phyloP scores from a whole-genome alignment of 2,329 filamentous ascomycete species.

The Penicillium paneum region DNA sequence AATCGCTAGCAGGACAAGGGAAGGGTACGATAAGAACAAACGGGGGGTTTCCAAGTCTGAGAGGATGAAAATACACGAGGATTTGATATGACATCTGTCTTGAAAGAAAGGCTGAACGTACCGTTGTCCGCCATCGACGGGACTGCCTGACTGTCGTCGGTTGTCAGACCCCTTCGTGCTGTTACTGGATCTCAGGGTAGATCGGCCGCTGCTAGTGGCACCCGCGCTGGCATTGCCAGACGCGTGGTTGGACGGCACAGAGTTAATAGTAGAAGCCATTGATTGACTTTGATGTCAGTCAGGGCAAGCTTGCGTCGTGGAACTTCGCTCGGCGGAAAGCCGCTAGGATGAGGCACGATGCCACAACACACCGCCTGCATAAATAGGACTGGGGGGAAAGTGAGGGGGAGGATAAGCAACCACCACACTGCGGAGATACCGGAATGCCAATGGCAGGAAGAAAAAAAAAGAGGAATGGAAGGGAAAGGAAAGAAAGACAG shows the following conservation, averaged over 20 bases:
- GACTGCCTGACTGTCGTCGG: slow-evolving; percentile 56
- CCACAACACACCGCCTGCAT: slow-evolving; percentile 42
- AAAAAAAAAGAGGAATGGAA: slow-evolving; percentile 7
- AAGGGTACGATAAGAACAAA: slow-evolving; percentile 3
- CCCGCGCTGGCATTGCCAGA: slow-evolving; percentile 39
- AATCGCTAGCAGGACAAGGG: background rate
- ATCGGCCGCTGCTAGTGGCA: slow-evolving; percentile 39
- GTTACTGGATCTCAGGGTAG: slow-evolving; percentile 51
- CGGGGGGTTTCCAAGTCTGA: background rate
- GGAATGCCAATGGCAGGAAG: slow-evolving; percentile 9
- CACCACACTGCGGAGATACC: slow-evolving; percentile 4
- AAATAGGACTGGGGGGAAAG: slow-evolving; percentile 20
- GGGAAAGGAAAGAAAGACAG: background rate
- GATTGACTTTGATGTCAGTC: slow-evolving; percentile 29
- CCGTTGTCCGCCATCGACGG: slow-evolving; percentile 54
- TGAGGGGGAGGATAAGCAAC: slow-evolving; percentile 12
- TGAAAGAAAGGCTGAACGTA: slow-evolving; percentile 38
- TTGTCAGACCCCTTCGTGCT: slow-evolving; percentile 52
- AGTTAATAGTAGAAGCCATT: slow-evolving; percentile 44
- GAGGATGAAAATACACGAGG: background rate
- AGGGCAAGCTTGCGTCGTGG: slow-evolving; percentile 35
- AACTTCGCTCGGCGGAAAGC: slow-evolving; percentile 37
- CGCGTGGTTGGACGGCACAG: slow-evolving; percentile 36
- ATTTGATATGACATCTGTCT: background rate
- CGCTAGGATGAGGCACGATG: slow-evolving; percentile 31